A percentile compares a stretch with the other conserved stretches of the same genome.
These are phyloP conservation scores for Zygosaccharomyces pseudorouxii DNA, from an alignment of 805 yeast species.

Conservation along the genomic window DNA sequence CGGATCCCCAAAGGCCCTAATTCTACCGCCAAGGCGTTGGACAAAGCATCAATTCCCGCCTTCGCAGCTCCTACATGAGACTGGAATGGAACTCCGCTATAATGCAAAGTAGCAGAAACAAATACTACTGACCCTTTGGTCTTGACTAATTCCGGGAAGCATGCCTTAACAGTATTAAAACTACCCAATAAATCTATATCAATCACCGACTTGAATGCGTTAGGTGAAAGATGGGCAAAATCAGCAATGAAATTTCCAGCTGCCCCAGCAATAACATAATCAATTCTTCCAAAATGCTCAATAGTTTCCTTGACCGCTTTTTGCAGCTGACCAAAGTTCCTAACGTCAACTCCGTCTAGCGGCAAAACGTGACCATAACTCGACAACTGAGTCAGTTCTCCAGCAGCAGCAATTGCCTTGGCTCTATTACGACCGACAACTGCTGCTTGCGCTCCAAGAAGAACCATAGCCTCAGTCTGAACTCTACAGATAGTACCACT, in stretches of 20 bases:
- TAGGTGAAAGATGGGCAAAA: slow-evolving; percentile 69
- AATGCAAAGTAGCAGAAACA: slow-evolving; percentile 86
- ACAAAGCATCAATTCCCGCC: slow-evolving; percentile 89
- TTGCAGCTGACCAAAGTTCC: slow-evolving; percentile 56
- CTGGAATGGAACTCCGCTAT: slow-evolving; percentile 84
- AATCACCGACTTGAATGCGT: slow-evolving; percentile 85
- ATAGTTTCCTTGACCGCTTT: slow-evolving; percentile 66
- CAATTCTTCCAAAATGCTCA: slow-evolving; percentile 66
- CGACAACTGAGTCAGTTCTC: slow-evolving; percentile 55
- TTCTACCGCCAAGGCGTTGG: slow-evolving; percentile 82
- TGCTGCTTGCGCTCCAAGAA: slow-evolving; percentile 82
- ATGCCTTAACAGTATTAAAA: slow-evolving; percentile 83
- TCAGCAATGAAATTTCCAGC: slow-evolving; percentile 90
- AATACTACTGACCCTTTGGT: slow-evolving; percentile 71
- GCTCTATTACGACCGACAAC: slow-evolving; percentile 72
- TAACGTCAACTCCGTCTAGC: slow-evolving; percentile 70
- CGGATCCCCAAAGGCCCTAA: slow-evolving; percentile 86
- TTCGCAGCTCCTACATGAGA: slow-evolving; percentile 91
- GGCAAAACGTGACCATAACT: slow-evolving; percentile 59
- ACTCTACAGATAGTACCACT: slow-evolving; percentile 94
- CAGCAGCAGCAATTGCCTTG: slow-evolving; percentile 64
- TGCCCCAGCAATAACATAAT: slow-evolving; percentile 89
- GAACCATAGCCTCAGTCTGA: slow-evolving; percentile 78
- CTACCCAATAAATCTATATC: slow-evolving; percentile 86
- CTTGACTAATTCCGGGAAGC: slow-evolving; percentile 56